Evolutionary conservation across 371 early-diverging fungal species (phyloP).

Genomic region (Nematocida minor): DNA sequence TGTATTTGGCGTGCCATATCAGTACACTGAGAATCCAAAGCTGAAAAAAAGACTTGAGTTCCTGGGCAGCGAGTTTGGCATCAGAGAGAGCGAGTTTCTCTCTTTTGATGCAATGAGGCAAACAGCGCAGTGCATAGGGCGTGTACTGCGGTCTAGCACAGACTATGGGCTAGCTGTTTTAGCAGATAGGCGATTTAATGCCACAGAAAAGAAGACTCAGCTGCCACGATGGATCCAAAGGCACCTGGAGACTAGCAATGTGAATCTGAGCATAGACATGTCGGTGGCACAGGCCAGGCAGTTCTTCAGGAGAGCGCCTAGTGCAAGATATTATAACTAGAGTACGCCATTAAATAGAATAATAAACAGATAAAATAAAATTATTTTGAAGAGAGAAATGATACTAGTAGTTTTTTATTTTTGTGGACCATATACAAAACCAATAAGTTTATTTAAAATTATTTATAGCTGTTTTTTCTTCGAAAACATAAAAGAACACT

Average conservation of each 20-base stretch:
- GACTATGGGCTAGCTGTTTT: conserved; percentile 99
- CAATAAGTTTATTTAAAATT: no score
- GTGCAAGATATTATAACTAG: conserved; percentile 22
- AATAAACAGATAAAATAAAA: no score
- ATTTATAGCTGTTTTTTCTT: no score
- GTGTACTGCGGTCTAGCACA: conserved; percentile 89
- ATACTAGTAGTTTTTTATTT: background rate
- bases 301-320: conserved; percentile 85
- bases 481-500: no score
- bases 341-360: no score
- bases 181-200: conserved; percentile 91
- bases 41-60: conserved; percentile 81
- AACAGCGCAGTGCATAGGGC: conserved; percentile 91
- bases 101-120: conserved; percentile 98
- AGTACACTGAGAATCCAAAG: conserved; percentile 86
- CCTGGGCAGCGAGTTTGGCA: conserved; percentile 78
- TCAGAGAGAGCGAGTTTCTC: conserved; percentile 92
- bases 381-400: background rate
- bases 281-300: conserved; percentile 81
- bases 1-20: conserved; percentile 90
- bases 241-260: conserved; percentile 77
- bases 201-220: conserved; percentile 84
- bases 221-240: conserved; percentile 93
- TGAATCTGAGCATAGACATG: conserved; percentile 93
- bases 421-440: no score